A percentile compares a stretch with the other conserved stretches of the same genome.
These are phyloP conservation scores for Ceratocystis colombiana DNA, from an alignment of 2,329 filamentous ascomycete species.

Conservation along the genomic window DNA sequence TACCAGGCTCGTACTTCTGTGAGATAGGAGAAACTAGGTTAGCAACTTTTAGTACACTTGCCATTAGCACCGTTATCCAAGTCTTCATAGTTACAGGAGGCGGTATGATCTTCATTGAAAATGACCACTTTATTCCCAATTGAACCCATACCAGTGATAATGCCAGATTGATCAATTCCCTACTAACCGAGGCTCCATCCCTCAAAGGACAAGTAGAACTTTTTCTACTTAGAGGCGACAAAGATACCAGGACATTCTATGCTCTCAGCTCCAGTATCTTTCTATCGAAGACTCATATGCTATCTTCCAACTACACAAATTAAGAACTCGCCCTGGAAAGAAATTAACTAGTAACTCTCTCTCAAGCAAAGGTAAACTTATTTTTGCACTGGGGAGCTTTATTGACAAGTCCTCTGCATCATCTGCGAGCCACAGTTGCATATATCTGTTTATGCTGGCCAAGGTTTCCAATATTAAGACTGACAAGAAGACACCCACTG, in stretches of 20 bases:
- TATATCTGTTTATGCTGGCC: too few relatives aligned
- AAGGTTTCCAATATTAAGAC: too few relatives aligned
- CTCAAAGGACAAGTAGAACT: slow-evolving; percentile 59
- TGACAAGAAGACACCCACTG: too few relatives aligned
- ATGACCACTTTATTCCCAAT: slow-evolving; percentile 54
- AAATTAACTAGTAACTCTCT: too few relatives aligned
- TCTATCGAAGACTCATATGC: slow-evolving; percentile 49
- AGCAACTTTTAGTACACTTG: too few relatives aligned
- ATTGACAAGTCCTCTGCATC: too few relatives aligned
- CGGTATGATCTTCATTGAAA: slow-evolving; percentile 66
- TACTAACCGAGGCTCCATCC: slow-evolving; percentile 65
- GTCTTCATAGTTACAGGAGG: slow-evolving; percentile 47
- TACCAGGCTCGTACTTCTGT: slow-evolving; percentile 50
- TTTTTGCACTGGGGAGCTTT: too few relatives aligned
- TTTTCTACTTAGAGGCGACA: slow-evolving; percentile 61
- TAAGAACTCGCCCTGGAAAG: slow-evolving; percentile 36
- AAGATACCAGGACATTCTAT: slow-evolving; percentile 68
- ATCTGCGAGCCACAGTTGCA: too few relatives aligned
- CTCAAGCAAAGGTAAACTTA: too few relatives aligned
- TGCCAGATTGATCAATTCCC: slow-evolving; percentile 54
- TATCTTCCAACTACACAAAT: slow-evolving; percentile 61
- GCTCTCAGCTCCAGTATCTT: slow-evolving; percentile 59
- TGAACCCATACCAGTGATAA: slow-evolving; percentile 47
- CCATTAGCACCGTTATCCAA: slow-evolving; percentile 27
- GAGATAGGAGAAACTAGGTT: slow-evolving; percentile 42